A percentile compares a stretch with the other conserved stretches of the same genome.
Evolutionary conservation across 257 asterid species (phyloP).

Genomic region (Solanum okadae): DNA sequence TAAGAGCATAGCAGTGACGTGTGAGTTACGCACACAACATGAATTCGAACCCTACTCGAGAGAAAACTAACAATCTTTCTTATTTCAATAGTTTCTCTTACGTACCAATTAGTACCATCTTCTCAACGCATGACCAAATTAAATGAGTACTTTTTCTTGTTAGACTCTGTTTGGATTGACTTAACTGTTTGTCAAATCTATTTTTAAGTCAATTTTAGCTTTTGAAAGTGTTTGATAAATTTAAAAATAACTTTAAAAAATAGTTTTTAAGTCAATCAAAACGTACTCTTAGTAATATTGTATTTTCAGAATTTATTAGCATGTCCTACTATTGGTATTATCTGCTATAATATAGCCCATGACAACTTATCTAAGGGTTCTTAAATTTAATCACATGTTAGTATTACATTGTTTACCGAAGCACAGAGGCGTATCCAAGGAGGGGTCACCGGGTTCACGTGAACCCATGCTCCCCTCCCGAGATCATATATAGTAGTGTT

Average conservation of each 20-base stretch:
- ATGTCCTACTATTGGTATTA: not conserved
- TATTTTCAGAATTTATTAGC: not conserved
- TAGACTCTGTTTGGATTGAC: rapidly evolving
- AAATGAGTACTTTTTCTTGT: too few species aligned
- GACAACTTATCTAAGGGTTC: not conserved
- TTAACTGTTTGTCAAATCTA: rapidly evolving
- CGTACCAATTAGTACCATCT: not conserved
- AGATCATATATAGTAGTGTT: too few species aligned
- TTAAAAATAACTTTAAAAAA: too few species aligned
- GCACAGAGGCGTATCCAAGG: too few species aligned
- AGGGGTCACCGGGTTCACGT: too few species aligned
- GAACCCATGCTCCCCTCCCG: too few species aligned
- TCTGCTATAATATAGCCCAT: not conserved
- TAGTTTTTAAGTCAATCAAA: too few species aligned
- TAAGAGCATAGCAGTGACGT: not conserved
- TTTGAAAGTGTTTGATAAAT: too few species aligned
- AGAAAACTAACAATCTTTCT: not conserved
- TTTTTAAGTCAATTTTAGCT: too few species aligned
- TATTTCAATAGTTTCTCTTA: not conserved
- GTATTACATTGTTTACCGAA: too few species aligned
- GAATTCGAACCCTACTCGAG: too few species aligned
- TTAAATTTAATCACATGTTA: not conserved
- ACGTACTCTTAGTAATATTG: not conserved
- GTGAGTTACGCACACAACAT: not conserved
- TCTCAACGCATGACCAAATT: not conserved